Evolutionary conservation across 768 basidiomycete genomes (phyloP).

Genomic region (Phaffia australis): DNA sequence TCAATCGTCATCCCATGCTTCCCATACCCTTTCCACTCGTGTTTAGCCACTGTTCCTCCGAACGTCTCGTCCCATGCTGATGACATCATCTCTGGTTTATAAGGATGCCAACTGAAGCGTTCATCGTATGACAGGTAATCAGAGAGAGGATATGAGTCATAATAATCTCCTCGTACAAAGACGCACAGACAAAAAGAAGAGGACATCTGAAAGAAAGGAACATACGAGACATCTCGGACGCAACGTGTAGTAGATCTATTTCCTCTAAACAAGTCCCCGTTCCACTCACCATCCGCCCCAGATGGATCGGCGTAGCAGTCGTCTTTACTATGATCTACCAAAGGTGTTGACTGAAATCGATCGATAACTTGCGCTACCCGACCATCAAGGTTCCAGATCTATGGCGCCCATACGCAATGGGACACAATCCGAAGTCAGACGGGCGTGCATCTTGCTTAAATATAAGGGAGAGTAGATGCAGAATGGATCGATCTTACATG

Average conservation of each 20-base stretch:
- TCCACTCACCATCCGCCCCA: background rate
- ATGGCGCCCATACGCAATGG: constrained; percentile 1
- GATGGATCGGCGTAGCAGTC: constrained; percentile 16
- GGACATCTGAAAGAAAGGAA: background rate
- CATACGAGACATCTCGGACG: constrained; percentile 17
- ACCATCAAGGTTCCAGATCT: constrained; percentile 96
- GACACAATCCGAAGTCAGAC: background rate
- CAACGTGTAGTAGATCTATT: constrained; percentile 4
- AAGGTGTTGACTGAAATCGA: constrained; percentile 11
- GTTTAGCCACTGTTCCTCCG: constrained; percentile 72
- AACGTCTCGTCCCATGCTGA: constrained; percentile 65
- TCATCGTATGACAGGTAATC: background rate
- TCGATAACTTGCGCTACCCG: constrained; percentile 33
- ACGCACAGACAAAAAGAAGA: background rate
- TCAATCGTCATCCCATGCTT: constrained; percentile 17
- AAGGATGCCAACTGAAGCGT: constrained; percentile 57
- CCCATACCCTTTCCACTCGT: constrained; percentile 78
- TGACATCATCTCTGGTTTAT: constrained; percentile 85
- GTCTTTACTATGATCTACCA: background rate
- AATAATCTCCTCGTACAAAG: too few relatives aligned
- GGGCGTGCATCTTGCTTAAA: background rate
- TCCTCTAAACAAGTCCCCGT: background rate
- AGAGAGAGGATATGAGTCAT: background rate
- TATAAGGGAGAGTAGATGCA: background rate
- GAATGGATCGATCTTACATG: constrained; percentile 49